Base-by-base conservation (phyloP, 2,329 filamentous ascomycete species). In the Colletotrichum viniferum region DNA sequence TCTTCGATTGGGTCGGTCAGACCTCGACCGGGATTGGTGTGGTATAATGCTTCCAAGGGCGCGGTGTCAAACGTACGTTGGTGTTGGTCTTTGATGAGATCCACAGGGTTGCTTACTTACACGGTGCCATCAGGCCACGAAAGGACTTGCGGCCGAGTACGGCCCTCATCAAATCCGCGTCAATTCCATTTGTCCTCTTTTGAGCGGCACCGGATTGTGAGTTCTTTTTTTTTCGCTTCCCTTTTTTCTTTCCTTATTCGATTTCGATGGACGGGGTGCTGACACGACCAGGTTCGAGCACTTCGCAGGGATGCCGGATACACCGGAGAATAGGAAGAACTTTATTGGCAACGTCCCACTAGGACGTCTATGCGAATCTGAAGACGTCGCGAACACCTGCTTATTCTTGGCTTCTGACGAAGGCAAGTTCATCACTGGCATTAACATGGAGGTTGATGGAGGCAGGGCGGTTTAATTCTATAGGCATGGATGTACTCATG, bases 381-480 rank as follows among this genome's bases (percentile, higher is more conserved):
- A 87, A 12, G 94, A 96, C 81, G 89, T 96, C 43, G 93, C 92
- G 4, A 94, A 94, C 79, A 92, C 93, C 30, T 92, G 91, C 76
- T 87, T 92, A 21, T 96, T 93, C 81, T 82, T 96, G 61, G 92
- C 92, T 3, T 94, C 92, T 74, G 92, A 95, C 32, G 94, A 95
- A 80, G 92, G 92, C 0, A 88, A 86, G 4, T 95, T 95, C 79
- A 90, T 96, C 77, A 95, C 93, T 0, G 94, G 94, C 1, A 88
- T 92, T n/a, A 93, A 94, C 77, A 85, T 95, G 76, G 90, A 94
- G 69, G 90, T 77, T 4, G 73, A 75, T 60, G 73, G 73, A 10
- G 73, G 73, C 5, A 66, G 73, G 43, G 73, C 73, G 2, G 56
- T 74, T 18, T 74, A 55, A 72, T 12, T 62, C 2, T 12, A 36